Evolutionary conservation across 2,329 filamentous ascomycete species (phyloP).

Genomic region (Gnomoniopsis smithogilvyi): DNA sequence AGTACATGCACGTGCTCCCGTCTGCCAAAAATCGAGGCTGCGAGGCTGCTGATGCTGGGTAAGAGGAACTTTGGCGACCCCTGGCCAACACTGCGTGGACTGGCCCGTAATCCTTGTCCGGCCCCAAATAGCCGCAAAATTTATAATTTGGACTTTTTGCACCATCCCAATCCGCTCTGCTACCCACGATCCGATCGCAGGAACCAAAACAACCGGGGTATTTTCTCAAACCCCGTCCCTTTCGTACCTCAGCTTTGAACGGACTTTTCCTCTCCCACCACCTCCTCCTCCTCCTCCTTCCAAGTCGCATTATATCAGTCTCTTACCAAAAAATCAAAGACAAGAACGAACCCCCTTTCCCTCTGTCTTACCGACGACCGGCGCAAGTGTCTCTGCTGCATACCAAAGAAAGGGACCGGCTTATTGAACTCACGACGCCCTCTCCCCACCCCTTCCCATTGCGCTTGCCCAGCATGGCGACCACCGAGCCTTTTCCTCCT

Average conservation of each 20-base stretch:
- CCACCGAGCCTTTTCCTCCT: constrained; percentile 53
- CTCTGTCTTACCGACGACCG: not conserved
- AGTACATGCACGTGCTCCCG: too few relatives aligned
- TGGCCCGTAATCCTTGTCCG: not conserved
- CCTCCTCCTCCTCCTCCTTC: too few relatives aligned
- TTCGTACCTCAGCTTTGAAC: not conserved
- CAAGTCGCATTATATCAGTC: too few relatives aligned
- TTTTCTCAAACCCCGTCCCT: not conserved
- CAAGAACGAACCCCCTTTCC: not conserved
- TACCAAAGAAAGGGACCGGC: not conserved
- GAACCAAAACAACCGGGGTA: not conserved
- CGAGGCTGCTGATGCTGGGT: too few relatives aligned
- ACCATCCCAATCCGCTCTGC: not conserved
- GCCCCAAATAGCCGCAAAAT: constrained; percentile 8
- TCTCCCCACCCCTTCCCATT: not conserved
- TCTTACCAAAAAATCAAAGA: too few relatives aligned
- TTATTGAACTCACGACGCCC: too few relatives aligned
- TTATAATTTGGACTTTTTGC: constrained; percentile 2
- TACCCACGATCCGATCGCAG: too few relatives aligned
- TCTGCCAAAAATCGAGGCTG: not conserved
- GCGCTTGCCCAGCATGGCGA: constrained; percentile 35
- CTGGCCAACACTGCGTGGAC: not conserved
- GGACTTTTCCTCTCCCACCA: not conserved
- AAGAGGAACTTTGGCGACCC: too few relatives aligned
- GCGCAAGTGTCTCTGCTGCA: not conserved